A percentile compares a stretch with the other conserved stretches of the same genome.
Conservation (phyloP, 2,329 filamentous ascomycete species). For the Tolypocladium album region DNA sequence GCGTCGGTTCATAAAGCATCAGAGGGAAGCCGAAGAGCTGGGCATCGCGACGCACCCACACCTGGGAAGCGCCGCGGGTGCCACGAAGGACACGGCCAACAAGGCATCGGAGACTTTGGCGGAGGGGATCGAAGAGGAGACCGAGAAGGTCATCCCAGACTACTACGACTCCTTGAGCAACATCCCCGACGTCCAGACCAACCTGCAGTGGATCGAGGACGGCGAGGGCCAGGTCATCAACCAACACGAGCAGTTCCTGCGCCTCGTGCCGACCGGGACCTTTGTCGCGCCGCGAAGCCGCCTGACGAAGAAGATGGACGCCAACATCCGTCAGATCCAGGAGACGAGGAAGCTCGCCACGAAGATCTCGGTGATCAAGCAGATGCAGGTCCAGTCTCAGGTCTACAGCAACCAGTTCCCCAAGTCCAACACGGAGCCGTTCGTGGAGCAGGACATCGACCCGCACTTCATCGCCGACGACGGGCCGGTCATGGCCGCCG, state of each 20-base stretch:
- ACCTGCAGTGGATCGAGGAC: conserved; percentile 82
- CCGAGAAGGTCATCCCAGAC: conserved; percentile 77
- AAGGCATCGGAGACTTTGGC: conserved; percentile 65
- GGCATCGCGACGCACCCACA: conserved; percentile 26
- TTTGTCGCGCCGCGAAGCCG: conserved; percentile 68
- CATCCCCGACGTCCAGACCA: conserved; percentile 72
- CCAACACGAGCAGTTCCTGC: conserved; percentile 74
- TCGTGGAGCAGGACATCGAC: conserved; percentile 75
- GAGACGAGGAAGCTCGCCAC: conserved; percentile 92
- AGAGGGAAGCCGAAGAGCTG: conserved; percentile 53
- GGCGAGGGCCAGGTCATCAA: conserved; percentile 81
- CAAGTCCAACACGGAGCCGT: conserved; percentile 86
- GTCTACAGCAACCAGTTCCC: conserved; percentile 98
- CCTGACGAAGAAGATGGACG: conserved; percentile 70
- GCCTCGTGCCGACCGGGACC: conserved; percentile 60
- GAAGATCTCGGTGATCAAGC: conserved; percentile 96
- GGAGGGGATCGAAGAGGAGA: conserved; percentile 87
- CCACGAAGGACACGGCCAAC: conserved; percentile 35
- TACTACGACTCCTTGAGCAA: conserved; percentile 86
- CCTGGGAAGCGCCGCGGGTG: conserved; percentile 23
- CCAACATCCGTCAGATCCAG: conserved; percentile 90
- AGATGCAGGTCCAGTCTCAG: conserved; percentile 98
- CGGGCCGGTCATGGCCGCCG: conserved; percentile 76
- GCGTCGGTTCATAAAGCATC: conserved; percentile 74
- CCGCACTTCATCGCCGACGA: conserved; percentile 85